Evolutionary conservation across 1,139 yeast genomes (phyloP).

Genomic region (Suhomyces terraborum): DNA sequence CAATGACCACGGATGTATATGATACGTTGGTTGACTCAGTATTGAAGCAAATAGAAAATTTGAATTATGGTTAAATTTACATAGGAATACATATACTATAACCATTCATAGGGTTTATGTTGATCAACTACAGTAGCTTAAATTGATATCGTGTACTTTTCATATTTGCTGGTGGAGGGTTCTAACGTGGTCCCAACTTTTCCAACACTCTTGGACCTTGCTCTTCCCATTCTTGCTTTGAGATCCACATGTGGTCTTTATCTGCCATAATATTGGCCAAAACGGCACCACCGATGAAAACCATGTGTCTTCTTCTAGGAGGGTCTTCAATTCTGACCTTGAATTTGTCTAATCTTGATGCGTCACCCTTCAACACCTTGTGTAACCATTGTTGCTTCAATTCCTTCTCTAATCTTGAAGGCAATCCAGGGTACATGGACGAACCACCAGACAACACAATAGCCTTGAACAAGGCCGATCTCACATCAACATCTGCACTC

Average conservation of each 20-base stretch:
- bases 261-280: constrained; percentile 98
- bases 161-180: constrained; percentile 12
- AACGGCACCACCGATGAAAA: constrained; percentile 98
- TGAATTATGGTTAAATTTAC: constrained; percentile 34
- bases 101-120: not conserved
- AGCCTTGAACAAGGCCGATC: constrained; percentile 86
- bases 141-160: constrained; percentile 2
- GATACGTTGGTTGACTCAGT: constrained; percentile 46
- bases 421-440: constrained; percentile 98
- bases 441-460: constrained; percentile 97
- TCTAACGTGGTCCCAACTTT: constrained; percentile 89
- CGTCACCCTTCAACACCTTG: constrained; percentile 82
- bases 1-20: constrained; percentile 41
- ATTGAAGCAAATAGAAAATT: constrained; percentile 41
- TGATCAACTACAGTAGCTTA: not conserved
- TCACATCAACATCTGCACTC: constrained; percentile 89
- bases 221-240: constrained; percentile 97
- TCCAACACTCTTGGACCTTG: constrained; percentile 83
- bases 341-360: constrained; percentile 83
- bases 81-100: constrained; percentile 1
- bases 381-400: constrained; percentile 95
- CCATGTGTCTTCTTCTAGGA: constrained; percentile 99
- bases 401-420: constrained; percentile 93
- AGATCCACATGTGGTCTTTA: constrained; percentile 97
- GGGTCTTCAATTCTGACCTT: constrained; percentile 98